phyloP scores from a whole-genome alignment of 331 rosid genomes.

The Malus hybrid region DNA sequence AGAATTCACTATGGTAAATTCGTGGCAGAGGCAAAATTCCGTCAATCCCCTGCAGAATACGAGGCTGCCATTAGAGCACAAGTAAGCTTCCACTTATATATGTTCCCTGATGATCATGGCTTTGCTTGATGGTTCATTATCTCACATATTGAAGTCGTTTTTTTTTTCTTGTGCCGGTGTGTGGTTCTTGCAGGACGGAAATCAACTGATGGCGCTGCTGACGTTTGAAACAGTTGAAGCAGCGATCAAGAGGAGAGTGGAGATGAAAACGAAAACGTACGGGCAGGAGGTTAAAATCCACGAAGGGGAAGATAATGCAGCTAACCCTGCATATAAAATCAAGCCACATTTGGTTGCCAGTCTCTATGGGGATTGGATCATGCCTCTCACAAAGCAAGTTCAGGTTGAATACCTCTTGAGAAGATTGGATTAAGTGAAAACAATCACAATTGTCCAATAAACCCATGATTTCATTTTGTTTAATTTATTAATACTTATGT shows the following conservation, averaged over 20 bases:
- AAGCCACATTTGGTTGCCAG: slow-evolving; percentile 31
- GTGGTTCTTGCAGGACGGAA: slow-evolving; percentile 28
- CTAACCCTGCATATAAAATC: slow-evolving; percentile 29
- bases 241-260: slow-evolving; percentile 37
- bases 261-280: slow-evolving; percentile 32
- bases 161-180: neutral
- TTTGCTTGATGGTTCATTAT: neutral
- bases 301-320: slow-evolving; percentile 10
- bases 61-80: slow-evolving; percentile 34
- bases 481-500: neutral
- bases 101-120: neutral
- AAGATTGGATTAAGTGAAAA: slow-evolving; percentile 25
- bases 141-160: neutral
- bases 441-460: neutral
- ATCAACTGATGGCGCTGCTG: slow-evolving; percentile 29
- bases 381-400: slow-evolving; percentile 59
- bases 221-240: slow-evolving; percentile 40
- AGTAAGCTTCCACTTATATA: slow-evolving; percentile 12
- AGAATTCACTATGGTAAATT: slow-evolving; percentile 61
- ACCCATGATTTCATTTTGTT: neutral
- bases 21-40: slow-evolving; percentile 56
- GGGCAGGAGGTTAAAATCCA: slow-evolving; percentile 25
- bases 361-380: slow-evolving; percentile 41
- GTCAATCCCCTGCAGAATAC: slow-evolving; percentile 20
- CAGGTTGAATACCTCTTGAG: slow-evolving; percentile 45